Evolutionary conservation across 2,329 filamentous ascomycete genomes (phyloP), one percentile per base, ranked within the genome.

Genomic region (Leptodontidium sp.): DNA sequence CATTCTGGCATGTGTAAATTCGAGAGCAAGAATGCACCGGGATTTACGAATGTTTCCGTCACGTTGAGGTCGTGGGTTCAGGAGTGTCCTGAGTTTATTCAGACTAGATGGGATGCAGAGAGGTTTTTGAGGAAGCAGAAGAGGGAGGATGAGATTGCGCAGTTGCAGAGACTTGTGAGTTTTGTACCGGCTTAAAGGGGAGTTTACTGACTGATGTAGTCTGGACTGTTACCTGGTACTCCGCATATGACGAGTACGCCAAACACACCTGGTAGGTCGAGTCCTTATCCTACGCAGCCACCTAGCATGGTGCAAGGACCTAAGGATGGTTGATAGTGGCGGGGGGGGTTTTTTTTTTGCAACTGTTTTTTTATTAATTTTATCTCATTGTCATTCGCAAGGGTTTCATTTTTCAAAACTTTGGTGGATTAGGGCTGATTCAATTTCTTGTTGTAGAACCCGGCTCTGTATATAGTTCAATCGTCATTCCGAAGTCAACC

Each of bases 1-100:
- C 90, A 93, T 76, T 88, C 87, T 1, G 83, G 84, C 53, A 92
- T 93, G 88, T 91, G 89, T 82, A 93, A 92, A 75, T 93, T 92
- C 69, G 84, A 88, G 26, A 86, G 85, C 70, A 83, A 84, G 61
- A 86, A 83, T 70, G 85, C 91, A 0, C 89, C 91, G 0, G 92
- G 92, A 0, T 94, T 76, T 64, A 68, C 75, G 32, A 78, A 77
- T 64, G 72, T 79, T 43, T 75, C 77, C 7, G 75, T 74, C 1
- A 77, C 73, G 12, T 67, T 79, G 17, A 78, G 75, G 52, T 67
- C 69, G 26, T 79, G 77, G 76, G 73, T 71, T 26, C 59, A 74
- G 45, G 74, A 76, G 32, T 71, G 70, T 43, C 69, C 64, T 7
- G 55, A 58, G 32, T 58, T 57, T 49, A 61, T 69, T 14, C 53